phyloP scores from a whole-genome alignment of 2,329 filamentous ascomycete genomes.

The Pyrenochaeta sp. region DNA sequence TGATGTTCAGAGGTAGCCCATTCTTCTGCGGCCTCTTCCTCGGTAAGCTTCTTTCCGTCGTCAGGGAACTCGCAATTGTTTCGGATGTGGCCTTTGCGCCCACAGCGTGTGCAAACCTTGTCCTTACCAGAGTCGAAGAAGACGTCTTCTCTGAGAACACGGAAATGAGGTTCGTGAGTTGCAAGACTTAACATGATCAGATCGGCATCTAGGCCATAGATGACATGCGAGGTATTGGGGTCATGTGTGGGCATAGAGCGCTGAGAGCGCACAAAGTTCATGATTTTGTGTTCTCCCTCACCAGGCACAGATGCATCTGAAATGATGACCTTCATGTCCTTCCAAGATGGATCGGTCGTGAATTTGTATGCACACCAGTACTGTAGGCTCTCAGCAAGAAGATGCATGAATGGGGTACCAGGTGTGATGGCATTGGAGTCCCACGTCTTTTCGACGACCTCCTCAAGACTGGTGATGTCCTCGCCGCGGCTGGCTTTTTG shows the following conservation, averaged over 20 bases:
- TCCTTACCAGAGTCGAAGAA: slow-evolving; percentile 89
- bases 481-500: slow-evolving; percentile 65
- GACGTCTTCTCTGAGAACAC: slow-evolving; percentile 94
- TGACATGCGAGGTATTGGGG: slow-evolving; percentile 96
- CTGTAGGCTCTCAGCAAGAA: slow-evolving; percentile 85
- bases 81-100: slow-evolving; percentile 90
- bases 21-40: slow-evolving; percentile 73
- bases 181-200: slow-evolving; percentile 97
- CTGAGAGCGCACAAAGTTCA: slow-evolving; percentile 96
- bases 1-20: slow-evolving; percentile 49
- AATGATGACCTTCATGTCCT: slow-evolving; percentile 91
- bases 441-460: slow-evolving; percentile 86
- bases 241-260: slow-evolving; percentile 89
- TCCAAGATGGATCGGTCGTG: slow-evolving; percentile 96
- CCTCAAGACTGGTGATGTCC: slow-evolving; percentile 68
- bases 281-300: slow-evolving; percentile 99
- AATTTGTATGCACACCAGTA: slow-evolving; percentile 99
- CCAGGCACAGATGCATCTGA: slow-evolving; percentile 97
- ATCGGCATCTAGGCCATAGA: slow-evolving; percentile 97
- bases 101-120: slow-evolving; percentile 87
- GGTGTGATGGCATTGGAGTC: slow-evolving; percentile 90
- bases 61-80: slow-evolving; percentile 70
- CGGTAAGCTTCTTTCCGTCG: slow-evolving; percentile 73
- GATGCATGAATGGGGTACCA: slow-evolving; percentile 98
- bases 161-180: slow-evolving; percentile 97